These are phyloP conservation scores for Rhizopogon vulgaris DNA, from an alignment of 768 basidiomycete species.

Conservation along the genomic window DNA sequence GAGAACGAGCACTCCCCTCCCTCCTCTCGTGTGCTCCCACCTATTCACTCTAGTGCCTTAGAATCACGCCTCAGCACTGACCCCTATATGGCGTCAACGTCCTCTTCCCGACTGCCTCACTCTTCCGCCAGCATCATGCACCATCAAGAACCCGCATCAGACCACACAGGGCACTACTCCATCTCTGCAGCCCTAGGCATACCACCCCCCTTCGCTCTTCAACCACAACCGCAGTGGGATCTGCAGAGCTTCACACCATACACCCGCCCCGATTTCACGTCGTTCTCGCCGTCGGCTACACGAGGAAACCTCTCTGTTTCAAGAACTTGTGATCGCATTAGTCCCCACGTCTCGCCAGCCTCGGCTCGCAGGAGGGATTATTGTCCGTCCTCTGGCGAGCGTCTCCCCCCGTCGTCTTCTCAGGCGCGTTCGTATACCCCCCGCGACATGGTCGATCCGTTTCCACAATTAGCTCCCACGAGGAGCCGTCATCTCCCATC, in stretches of 20 bases:
- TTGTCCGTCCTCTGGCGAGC: conserved; percentile 11
- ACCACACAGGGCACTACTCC: conserved; percentile 9
- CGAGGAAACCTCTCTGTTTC: conserved; percentile 15
- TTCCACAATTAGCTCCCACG: too few relatives aligned
- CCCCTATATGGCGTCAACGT: conserved; percentile 15
- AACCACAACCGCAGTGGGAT: conserved; percentile 66
- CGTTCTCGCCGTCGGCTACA: conserved; percentile 26
- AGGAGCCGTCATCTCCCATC: neutral
- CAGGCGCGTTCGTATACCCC: conserved; percentile 8
- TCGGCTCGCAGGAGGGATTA: conserved; percentile 8
- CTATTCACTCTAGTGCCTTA: conserved; percentile 15
- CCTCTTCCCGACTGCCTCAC: conserved; percentile 28
- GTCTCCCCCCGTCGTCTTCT: neutral
- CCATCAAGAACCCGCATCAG: conserved; percentile 16
- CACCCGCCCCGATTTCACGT: conserved; percentile 31
- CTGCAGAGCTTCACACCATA: conserved; percentile 31
- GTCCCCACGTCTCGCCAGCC: conserved; percentile 7
- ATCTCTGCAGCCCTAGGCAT: conserved; percentile 16
- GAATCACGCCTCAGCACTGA: conserved; percentile 12
- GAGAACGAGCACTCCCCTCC: conserved; percentile 16
- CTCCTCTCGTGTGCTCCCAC: conserved; percentile 24
- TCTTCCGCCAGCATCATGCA: conserved; percentile 10
- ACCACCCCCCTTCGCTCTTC: conserved; percentile 57
- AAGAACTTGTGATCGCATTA: conserved; percentile 11
- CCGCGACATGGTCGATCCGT: conserved; percentile 5